Base-by-base conservation (phyloP, 169 alveolate genomes). In the Cryptosporidium andersoni region DNA sequence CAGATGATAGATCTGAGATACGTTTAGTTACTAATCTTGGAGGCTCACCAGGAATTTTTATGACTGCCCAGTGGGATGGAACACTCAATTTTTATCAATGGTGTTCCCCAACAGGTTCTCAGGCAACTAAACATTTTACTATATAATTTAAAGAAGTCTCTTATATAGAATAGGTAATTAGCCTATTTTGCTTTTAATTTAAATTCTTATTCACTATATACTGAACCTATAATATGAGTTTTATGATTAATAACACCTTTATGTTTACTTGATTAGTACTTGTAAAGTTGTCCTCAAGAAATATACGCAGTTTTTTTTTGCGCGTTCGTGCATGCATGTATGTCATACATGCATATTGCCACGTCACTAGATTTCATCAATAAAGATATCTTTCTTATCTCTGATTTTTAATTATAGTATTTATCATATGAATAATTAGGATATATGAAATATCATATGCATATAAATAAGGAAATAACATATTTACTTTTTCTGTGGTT, bases 51-150 rank as follows among this genome's bases (percentile, higher is more conserved):
- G 85, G 85, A 42, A 74, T 74, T 49, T 58, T 74, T 58, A 52
- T 74, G 45, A 74, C 85, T 56, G 85, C 85, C 14, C 85, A 74
- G 43, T 74, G 85, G 85, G 85, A 74, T 58, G 85, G 85, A 58
- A 68, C 85, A 36, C 60, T 74, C 49, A 74, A 58, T 60, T 55
- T 74, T 58, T 74, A 74, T 16, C 85, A 74, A 49, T 74, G 85
- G 85, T 74, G 85, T 58, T 52, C 60, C 40, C 85, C 85, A 43
- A 74, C n/a, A 14, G 40, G 49, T 58, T 56, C 67, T 42, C 60
- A 39, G 45, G 25, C 11, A 16, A 60, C 7, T 5, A 16, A 16
- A 34, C 39, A 5, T 1, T 16, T 34, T 16, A 60, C 39, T 5
- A 6, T 25, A 34, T 25, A 56, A 11, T 52, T 25, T n/a, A 16